These are phyloP conservation scores for Diutina catenulata DNA, from an alignment of 1,139 yeast genomes.

Conservation along the genomic window DNA sequence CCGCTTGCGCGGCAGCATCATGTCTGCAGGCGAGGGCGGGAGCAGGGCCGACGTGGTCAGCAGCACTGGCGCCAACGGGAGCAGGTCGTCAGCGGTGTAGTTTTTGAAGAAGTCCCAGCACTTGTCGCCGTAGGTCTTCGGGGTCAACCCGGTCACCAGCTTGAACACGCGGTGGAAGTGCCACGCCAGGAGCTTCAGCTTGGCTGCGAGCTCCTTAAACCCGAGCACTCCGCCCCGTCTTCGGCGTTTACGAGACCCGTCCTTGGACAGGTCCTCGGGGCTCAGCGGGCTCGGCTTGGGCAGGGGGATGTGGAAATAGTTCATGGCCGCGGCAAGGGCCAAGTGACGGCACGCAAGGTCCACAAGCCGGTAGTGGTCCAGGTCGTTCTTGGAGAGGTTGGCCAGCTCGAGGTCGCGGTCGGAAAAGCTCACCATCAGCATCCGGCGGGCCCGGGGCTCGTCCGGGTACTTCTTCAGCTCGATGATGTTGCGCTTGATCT, in stretches of 20 bases:
- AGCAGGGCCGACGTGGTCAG: not conserved
- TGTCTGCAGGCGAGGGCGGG: not conserved
- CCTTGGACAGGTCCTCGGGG: conserved; percentile 10
- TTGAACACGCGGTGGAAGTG: conserved; percentile 86
- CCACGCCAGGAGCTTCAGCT: conserved; percentile 84
- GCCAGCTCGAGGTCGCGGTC: conserved; percentile 17
- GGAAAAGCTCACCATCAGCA: conserved; percentile 18
- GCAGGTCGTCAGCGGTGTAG: not conserved
- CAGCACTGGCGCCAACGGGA: not conserved
- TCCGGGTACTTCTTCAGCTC: too few species aligned
- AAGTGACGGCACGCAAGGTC: conserved; percentile 78
- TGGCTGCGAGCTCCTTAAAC: conserved; percentile 78
- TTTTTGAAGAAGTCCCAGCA: conserved; percentile 60
- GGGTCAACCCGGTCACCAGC: conserved; percentile 75
- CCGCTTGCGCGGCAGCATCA: conserved; percentile 4
- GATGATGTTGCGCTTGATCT: conserved; percentile 28
- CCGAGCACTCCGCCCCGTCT: conserved; percentile 86
- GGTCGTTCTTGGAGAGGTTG: conserved; percentile 40
- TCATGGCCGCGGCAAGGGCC: conserved; percentile 67
- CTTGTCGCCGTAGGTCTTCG: conserved; percentile 80
- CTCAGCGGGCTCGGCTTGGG: conserved; percentile 10
- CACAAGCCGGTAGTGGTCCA: conserved; percentile 60
- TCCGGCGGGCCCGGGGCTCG: conserved; percentile 14
- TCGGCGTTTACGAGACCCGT: conserved; percentile 28
- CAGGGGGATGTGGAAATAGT: conserved; percentile 22